A percentile compares a stretch with the other conserved stretches of the same genome.
These are phyloP conservation scores for Aspergillus olivimuriae DNA, from an alignment of 495 filamentous ascomycete genomes.

Conservation along the genomic window DNA sequence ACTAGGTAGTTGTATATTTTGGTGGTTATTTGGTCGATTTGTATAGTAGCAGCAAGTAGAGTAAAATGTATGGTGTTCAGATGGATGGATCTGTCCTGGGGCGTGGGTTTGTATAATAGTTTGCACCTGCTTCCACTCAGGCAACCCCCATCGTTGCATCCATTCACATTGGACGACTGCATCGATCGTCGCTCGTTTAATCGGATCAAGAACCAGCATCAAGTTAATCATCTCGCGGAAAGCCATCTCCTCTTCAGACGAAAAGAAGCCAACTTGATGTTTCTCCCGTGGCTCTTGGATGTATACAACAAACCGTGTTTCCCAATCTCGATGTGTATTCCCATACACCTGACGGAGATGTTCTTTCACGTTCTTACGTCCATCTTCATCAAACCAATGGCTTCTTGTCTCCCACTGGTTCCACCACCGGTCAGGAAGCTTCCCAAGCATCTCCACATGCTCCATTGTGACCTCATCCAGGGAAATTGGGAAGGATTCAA, in stretches of 20 bases:
- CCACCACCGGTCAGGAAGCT: constrained; percentile 17
- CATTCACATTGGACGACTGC: constrained; percentile 15
- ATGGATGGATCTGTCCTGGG: too few species aligned
- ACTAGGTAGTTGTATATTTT: constrained; percentile 2
- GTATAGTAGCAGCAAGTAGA: background rate
- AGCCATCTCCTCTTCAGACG: constrained; percentile 35
- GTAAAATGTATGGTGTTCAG: background rate
- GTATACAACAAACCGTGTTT: constrained; percentile 8
- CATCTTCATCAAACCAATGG: constrained; percentile 12
- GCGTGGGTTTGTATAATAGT: too few species aligned
- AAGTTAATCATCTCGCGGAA: constrained; percentile 9
- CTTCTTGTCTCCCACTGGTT: constrained; percentile 12
- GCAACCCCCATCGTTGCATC: constrained; percentile 15
- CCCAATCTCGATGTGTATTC: too few species aligned
- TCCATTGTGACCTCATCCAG: constrained; percentile 16
- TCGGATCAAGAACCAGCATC: constrained; percentile 13
- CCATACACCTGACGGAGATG: too few species aligned
- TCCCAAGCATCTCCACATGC: constrained; percentile 17
- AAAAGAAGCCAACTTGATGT: constrained; percentile 37
- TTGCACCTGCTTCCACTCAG: too few species aligned
- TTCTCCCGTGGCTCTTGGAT: constrained; percentile 18
- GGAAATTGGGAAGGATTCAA: constrained; percentile 12
- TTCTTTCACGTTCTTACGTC: background rate
- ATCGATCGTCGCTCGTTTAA: constrained; percentile 8
- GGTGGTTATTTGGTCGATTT: background rate